Base-by-base conservation (phyloP, 2,329 filamentous ascomycete species). In the Botrytis tulipae region DNA sequence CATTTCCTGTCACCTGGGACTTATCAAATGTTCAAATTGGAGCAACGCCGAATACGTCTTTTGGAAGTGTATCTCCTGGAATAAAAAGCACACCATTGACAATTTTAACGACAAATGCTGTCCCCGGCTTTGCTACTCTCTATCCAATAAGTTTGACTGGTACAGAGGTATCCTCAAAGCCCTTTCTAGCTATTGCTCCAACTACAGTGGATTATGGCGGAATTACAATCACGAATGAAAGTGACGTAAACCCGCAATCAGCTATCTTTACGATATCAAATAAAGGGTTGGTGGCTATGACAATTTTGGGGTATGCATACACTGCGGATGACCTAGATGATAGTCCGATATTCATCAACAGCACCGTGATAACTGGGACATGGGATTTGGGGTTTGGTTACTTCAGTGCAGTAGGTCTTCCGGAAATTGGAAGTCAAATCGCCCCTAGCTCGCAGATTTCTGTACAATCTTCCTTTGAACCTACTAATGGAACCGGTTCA, bases 81-180 rank as follows among this genome's bases (percentile, higher is more conserved):
- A 74, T 81, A 16, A 80, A 81, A 70, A 80, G 78, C 16, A 80
- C 81, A 1, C 78, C 80, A 25, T 74, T 83, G 42, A 82, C 79
- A 32, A 73, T 83, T 18, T 76, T 79, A 48, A 83, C 82, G 14
- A 80, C 76, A 12, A 83, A 83, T 63, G 79, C 75, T 22, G 78
- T 81, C 9, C 70, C 77, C 10, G 80, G 81, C 48, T 83, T 80
- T 74, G 78, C 80, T 20, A 82, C 78, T 22, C 76, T 76, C 8
- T 80, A 81, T 32, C 82, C 82, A 6, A 77, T 83, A 48, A 77
- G 78, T 51, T 75, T 83, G 40, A 79, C 78, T n/a, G 82, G 82
- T 20, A 83, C 77, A 16, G 78, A 81, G 60, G 81, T 82, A 16
- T 81, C 80, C 29, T 76, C 77, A 9, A 76, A 67, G 20, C 76